Base-by-base conservation (phyloP, 179 eudicot genomes). In the Camellia oleifera region DNA sequence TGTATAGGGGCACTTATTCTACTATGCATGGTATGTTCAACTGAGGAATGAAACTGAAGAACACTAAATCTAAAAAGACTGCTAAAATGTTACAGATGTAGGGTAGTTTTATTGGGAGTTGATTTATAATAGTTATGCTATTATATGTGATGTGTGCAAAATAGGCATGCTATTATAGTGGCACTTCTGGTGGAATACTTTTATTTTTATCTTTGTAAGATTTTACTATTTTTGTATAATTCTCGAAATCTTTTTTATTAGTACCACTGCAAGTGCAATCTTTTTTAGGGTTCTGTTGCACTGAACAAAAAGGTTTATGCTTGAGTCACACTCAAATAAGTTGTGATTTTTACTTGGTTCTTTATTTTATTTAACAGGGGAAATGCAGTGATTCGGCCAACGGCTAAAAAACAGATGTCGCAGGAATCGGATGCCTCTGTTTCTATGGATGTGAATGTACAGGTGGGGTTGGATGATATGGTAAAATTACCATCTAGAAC, bases 341-440 rank as follows among this genome's bases (percentile, higher is more conserved):
- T 53, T 72, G 15, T 72, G 76, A 53, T 54, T 52, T 72, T 53
- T 18, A 52, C 11, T 72, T 26, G 18, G 11, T 72, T 54, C 15
- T 76, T n/a, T n/a, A n/a, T n/a, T n/a, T n/a, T n/a, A n/a, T n/a
- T n/a, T n/a, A n/a, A 42, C 87, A 95, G 98, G 83, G 99, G 99
- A 62, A 91, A 84, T 79, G 96, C 96, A 65, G 93, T 91, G 83
- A 86, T 96, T 84, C 90, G 98, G 52, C 75, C 89, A 68, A 81
- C 89, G 73, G 85, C 88, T 13, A 89, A 90, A 83, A 90, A 86
- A 82, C 99, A 89, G 52, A 61, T 42, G 78, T 69, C 80, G 54
- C 92, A 81, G 32, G 97, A 91, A 54, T 75, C 60, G 61, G 90
- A 88, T 40, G 80, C 42, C 20, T 74, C 89, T 42, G 79, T 45